Percentiles rank a stretch among this genome's conserved stretches.
Evolutionary conservation across 257 asterid species (phyloP).

Genomic region (Jasminum sambac): DNA sequence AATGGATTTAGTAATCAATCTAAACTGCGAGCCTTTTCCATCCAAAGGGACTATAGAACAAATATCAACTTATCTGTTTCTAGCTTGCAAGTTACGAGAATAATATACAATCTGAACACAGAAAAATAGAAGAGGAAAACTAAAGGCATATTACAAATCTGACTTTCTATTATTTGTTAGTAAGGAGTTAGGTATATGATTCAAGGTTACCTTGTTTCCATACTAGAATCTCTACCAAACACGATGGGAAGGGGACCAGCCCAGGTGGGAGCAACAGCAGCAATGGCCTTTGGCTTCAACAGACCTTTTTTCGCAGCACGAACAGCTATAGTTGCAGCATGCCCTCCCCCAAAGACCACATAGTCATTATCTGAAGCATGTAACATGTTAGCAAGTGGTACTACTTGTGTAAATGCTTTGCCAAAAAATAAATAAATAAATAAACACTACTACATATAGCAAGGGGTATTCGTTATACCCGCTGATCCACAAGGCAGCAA

Average conservation of each 20-base stretch:
- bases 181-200: not conserved
- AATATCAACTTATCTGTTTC: not conserved
- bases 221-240: constrained; percentile 80
- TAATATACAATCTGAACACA: not conserved
- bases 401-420: constrained; percentile 3
- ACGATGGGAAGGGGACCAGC: constrained; percentile 97
- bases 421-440: not conserved
- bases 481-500: not conserved
- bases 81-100: not conserved
- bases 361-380: constrained; percentile 56
- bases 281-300: constrained; percentile 80
- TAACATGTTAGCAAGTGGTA: constrained; percentile 21
- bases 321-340: constrained; percentile 89
- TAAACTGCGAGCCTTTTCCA: not conserved
- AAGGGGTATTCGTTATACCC: constrained; percentile 6
- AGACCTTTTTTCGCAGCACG: constrained; percentile 78
- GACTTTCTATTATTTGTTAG: constrained; percentile 1
- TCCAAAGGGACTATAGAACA: not conserved
- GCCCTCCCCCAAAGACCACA: constrained; percentile 93
- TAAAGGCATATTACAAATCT: not conserved
- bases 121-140: not conserved
- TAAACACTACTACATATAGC: not conserved
- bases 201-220: constrained; percentile 75
- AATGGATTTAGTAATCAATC: not conserved
- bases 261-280: constrained; percentile 98